Conservation (phyloP, 1,284 basidiomycete genomes). For the Ustilago sp. region DNA sequence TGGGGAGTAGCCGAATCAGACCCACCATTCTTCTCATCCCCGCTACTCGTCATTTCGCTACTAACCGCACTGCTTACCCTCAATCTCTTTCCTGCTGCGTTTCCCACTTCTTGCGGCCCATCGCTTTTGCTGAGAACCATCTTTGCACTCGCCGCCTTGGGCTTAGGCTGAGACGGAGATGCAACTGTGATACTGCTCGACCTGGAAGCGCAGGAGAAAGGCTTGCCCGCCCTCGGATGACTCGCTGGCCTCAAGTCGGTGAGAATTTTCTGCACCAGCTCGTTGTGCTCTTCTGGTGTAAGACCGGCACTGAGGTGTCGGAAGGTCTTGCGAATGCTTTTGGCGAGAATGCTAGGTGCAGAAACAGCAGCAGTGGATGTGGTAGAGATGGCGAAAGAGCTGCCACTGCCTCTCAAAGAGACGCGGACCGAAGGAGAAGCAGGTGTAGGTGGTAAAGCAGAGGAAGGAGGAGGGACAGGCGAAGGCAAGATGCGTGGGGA, state of each 20-base stretch:
- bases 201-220: slow-evolving; percentile 8
- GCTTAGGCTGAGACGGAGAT: neutral
- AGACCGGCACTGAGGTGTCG: slow-evolving; percentile 19
- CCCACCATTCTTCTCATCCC: neutral
- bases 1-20: slow-evolving; percentile 22
- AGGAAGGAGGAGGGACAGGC: slow-evolving; percentile 31
- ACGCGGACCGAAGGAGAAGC: slow-evolving; percentile 1
- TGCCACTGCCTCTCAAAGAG: slow-evolving; percentile 4
- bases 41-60: neutral
- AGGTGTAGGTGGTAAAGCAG: slow-evolving; percentile 34
- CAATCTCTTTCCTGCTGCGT: neutral
- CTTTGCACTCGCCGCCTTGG: slow-evolving; percentile 5
- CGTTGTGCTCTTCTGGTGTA: slow-evolving; percentile 17
- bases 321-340: slow-evolving; percentile 16
- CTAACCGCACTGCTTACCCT: neutral
- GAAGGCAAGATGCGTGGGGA: slow-evolving; percentile 31
- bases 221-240: neutral
- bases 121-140: neutral
- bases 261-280: slow-evolving; percentile 26
- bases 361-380: neutral
- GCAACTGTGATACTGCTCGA: neutral
- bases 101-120: neutral
- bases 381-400: slow-evolving; percentile 2
- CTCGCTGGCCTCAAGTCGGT: slow-evolving; percentile 24
- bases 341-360: slow-evolving; percentile 13